Base-by-base conservation (phyloP, 2,329 filamentous ascomycete genomes). In the Ceratocystis alfenasii region DNA sequence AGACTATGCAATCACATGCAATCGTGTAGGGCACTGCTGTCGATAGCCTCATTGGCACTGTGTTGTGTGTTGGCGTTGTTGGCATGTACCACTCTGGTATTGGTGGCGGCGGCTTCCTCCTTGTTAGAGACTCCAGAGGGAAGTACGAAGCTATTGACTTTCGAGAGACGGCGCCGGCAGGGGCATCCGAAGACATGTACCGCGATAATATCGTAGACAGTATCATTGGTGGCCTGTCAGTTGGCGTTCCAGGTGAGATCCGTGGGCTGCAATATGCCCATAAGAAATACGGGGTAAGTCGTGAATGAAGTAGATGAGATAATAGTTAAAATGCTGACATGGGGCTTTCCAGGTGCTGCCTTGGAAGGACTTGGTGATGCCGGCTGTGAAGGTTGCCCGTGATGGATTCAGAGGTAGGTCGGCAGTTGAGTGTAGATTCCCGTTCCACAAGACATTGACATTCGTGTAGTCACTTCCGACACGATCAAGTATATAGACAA, bases 81-180 rank as follows among this genome's bases (percentile, higher is more conserved):
- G 87, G 82, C 66, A 89, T 89, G 84, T 89, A 90, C 70, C 88
- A 92, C 73, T 83, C 83, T 50, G 92, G 93, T 17, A 87, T 96
- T 67, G 92, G 89, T 22, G 93, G 93, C 5, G 93, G 93, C 50
- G 93, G 93, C 1, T 97, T 97, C 76, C 88, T 91, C 81, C 79
- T 96, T 4, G 83, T 96, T 4, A 85, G 89, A 61, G 80, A 84
- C 44, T 77, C 83, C 17, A 79, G 89, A 67, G 90, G 90, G n/a
- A 78, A 79, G 20, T 95, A 92, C 72, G 90, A 95, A 72, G 86
- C 87, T 67, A 85, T 97, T 70, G 93, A 97, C 75, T 97, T 95
- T 72, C 82, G 93, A 60, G 93, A 97, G 74, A 85, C 87, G 0
- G 93, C 93, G 0, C 93, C 93, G 0, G 88, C 87, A 0, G 88